Evolutionary conservation across 345 rosid species (phyloP).

Genomic region (Cardamine resedifolia): DNA sequence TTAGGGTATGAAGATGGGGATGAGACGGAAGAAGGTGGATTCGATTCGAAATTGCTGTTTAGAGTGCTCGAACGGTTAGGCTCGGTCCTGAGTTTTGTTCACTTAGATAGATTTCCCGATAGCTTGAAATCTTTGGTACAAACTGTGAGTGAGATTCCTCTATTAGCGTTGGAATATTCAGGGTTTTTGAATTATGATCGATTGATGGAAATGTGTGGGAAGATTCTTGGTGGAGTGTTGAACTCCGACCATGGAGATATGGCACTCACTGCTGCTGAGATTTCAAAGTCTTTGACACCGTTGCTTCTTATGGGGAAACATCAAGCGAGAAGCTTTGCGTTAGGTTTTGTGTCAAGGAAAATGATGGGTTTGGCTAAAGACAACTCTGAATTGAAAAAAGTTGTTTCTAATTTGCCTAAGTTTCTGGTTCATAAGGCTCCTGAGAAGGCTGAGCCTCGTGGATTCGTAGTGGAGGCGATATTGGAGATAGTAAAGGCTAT

Average conservation of each 20-base stretch:
- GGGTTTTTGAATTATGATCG: constrained; percentile 39
- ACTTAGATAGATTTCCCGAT: constrained; percentile 79
- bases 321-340: constrained; percentile 64
- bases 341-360: constrained; percentile 52
- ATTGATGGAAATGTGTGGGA: constrained; percentile 54
- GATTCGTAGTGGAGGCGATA: constrained; percentile 75
- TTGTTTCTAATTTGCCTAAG: constrained; percentile 61
- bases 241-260: constrained; percentile 66
- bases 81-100: constrained; percentile 61
- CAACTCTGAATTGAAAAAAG: constrained; percentile 51
- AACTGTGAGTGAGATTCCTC: constrained; percentile 63
- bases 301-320: constrained; percentile 62
- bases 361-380: constrained; percentile 42
- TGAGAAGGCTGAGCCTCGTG: constrained; percentile 88
- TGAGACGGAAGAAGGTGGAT: constrained; percentile 38
- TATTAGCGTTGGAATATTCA: constrained; percentile 41
- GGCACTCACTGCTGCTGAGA: constrained; percentile 61
- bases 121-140: constrained; percentile 72
- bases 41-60: constrained; percentile 45
- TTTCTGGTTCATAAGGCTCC: constrained; percentile 76
- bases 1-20: constrained; percentile 31
- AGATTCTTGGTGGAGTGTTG: constrained; percentile 51
- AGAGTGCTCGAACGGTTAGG: constrained; percentile 52
- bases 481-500: constrained; percentile 63
- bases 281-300: constrained; percentile 62